A percentile compares a stretch with the other conserved stretches of the same genome.
Evolutionary conservation across 495 filamentous ascomycete species (phyloP).

Genomic region (Neurospora hispaniola): DNA sequence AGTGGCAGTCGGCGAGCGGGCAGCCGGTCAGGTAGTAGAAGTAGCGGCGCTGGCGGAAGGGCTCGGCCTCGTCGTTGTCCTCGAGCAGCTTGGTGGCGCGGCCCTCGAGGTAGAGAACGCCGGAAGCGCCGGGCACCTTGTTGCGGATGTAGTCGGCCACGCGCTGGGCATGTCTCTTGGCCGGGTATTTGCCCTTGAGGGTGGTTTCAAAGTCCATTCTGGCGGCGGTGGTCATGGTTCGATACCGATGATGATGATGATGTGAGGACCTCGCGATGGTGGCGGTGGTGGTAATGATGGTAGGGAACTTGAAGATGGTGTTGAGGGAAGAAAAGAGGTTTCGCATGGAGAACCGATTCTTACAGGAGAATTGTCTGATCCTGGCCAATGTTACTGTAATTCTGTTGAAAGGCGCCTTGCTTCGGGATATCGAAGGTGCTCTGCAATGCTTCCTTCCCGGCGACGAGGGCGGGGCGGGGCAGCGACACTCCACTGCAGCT

Average conservation of each 20-base stretch:
- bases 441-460: neutral
- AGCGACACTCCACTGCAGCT: neutral
- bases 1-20: constrained; percentile 65
- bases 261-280: neutral
- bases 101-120: constrained; percentile 78
- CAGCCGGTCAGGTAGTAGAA: constrained; percentile 97
- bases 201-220: constrained; percentile 28
- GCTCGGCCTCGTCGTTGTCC: constrained; percentile 70
- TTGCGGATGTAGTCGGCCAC: constrained; percentile 66
- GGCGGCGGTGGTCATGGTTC: neutral
- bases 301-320: neutral
- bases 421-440: neutral
- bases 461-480: neutral
- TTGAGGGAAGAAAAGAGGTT: neutral
- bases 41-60: constrained; percentile 76
- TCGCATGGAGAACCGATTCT: neutral
- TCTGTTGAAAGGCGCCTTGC: neutral
- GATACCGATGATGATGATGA: neutral
- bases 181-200: constrained; percentile 76
- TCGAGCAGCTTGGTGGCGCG: constrained; percentile 67
- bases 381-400: neutral
- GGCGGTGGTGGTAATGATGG: neutral
- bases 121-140: constrained; percentile 46
- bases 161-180: constrained; percentile 73
- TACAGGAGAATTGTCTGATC: neutral